Evolutionary conservation across 2,329 filamentous ascomycete genomes (phyloP), one percentile per base, ranked within the genome.

Genomic region (Phyllosticta citriasiana): DNA sequence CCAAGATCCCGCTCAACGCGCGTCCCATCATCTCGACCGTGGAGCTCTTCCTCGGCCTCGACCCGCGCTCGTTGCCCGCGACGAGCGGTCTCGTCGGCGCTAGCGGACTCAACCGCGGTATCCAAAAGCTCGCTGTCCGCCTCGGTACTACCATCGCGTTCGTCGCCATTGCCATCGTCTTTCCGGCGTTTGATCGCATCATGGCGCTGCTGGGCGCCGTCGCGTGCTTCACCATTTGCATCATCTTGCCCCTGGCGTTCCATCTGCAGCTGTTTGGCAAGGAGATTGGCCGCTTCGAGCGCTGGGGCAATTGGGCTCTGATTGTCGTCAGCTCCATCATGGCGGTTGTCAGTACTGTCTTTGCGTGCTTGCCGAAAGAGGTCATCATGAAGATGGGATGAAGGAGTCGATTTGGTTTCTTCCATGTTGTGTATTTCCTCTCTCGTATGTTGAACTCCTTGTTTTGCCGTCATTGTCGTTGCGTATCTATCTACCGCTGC

Each of bases 161-260:
- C 67, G 82, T 97, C 33, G 70, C 83, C 56, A 88, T 97, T 63
- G 85, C 92, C 6, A 83, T 89, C 52, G 66, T 87, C 1, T 83
- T 88, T 69, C 91, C 92, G 0, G 83, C 85, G 0, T 96, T 96
- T 69, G 91, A 96, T 71, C 86, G 87, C 58, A 92, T 96, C 70
- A 96, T 96, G 86, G 88, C 89, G 3, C 86, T 96, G 64, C 86
- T 97, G 77, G 93, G 94, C 12, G 90, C 88, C 50, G 88, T 91
- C 3, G 82, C 96, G 16, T 97, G 93, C 76, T 96, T 96, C 68
- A 90, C 89, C 19, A 95, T 97, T 66, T 97, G 93, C 75, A 86
- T 97, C 66, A 91, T 96, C 73, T 79, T 99, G 57, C 94, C 93
- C 0, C 78, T 96, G 33, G 82, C 86, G 4, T 97, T 99, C 71